Base-by-base conservation (phyloP, 768 basidiomycete species). In the Russula abietina region DNA sequence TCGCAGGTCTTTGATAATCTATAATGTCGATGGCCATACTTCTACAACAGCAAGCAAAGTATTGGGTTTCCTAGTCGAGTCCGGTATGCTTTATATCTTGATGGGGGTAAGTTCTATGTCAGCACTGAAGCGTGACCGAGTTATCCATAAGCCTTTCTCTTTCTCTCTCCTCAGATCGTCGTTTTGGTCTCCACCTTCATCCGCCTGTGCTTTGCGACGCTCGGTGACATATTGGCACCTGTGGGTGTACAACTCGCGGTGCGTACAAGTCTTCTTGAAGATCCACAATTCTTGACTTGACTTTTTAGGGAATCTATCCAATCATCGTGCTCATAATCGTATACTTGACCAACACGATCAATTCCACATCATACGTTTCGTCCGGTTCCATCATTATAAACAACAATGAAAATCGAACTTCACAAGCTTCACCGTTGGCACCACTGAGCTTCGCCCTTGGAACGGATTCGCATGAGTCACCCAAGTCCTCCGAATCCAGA, bases 231-330 rank as follows among this genome's bases (percentile, higher is more conserved):
- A 32, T 30, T 43, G 4, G 3, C 9, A 30, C 60, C 59, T 19
- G 46, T 61, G 3, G 17, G 14, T 12, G 55, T 61, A 16, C 60
- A 61, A 12, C 48, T 61, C 7, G 60, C 55, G 11, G 60, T 61
- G 26, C 32, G 55, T 49, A 32, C 4, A 10, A 12, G 5, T 32
- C 22, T 19, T 46, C 45, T n/a, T 22, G n/a, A n/a, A n/a, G n/a
- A n/a, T n/a, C n/a, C n/a, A 28, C 28, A 30, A 30, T 30, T 19
- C 7, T 30, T 61, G 28, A 56, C 26, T 24, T 50, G 9, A 11
- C 9, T n/a, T 9, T 22, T 8, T 46, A 62, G 55, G 49, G 61
- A 41, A 63, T 63, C 16, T 59, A 63, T 39, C 62, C 57, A 8
- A 53, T 59, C 22, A 24, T 49, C 57, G 41, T 54, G 10, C 33